Conservation (phyloP, 495 filamentous ascomycete species). For the Trichoderma erinaceum region DNA sequence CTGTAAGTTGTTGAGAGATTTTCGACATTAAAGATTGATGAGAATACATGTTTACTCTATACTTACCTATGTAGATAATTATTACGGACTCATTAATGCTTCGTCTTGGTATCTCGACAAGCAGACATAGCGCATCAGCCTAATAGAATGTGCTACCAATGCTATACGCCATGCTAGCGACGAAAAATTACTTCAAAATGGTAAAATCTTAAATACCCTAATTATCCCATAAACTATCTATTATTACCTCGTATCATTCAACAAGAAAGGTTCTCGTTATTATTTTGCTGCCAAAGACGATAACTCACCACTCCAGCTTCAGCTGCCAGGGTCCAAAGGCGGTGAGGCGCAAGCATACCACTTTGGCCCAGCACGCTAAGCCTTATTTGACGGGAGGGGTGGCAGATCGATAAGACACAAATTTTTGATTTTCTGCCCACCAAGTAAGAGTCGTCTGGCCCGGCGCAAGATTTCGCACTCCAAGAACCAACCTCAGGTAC, state of each 20-base stretch:
- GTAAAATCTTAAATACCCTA: too few relatives aligned
- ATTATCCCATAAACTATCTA: too few relatives aligned
- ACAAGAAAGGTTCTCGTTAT: not conserved
- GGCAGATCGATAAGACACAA: conserved; percentile 17
- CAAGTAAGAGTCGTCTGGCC: not conserved
- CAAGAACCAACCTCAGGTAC: not conserved
- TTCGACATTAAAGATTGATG: too few relatives aligned
- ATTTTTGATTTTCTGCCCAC: conserved; percentile 16
- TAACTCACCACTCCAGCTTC: not conserved
- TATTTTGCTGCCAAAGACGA: not conserved
- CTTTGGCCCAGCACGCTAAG: not conserved
- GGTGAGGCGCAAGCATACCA: not conserved
- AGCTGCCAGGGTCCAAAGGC: not conserved
- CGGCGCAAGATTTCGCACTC: not conserved
- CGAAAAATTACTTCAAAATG: too few relatives aligned
- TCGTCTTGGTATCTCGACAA: too few relatives aligned
- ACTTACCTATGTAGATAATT: too few relatives aligned
- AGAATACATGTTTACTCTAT: too few relatives aligned
- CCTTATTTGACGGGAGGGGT: conserved; percentile 14
- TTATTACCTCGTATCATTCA: not conserved
- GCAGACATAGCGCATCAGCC: too few relatives aligned
- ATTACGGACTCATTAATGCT: too few relatives aligned
- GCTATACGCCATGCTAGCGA: too few relatives aligned
- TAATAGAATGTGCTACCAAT: too few relatives aligned
- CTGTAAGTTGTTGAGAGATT: too few relatives aligned